Base-by-base conservation (phyloP, 805 yeast genomes). In the Hanseniaspora nectarophila region DNA sequence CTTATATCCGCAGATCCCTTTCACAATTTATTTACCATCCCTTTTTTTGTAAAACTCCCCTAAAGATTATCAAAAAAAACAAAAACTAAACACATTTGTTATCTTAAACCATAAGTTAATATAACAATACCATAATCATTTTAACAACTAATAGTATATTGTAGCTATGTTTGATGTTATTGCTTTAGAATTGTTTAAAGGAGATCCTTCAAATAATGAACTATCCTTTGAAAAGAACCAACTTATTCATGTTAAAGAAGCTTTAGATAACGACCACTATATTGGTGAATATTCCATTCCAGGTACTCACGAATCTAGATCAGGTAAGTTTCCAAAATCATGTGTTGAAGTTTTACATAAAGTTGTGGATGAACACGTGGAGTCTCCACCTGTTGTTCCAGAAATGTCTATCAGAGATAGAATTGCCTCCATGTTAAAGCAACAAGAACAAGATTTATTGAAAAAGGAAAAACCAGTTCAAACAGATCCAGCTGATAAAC, bases 261-360 rank as follows among this genome's bases (percentile, higher is more conserved):
- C 85, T 50, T 95, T 87, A 58, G 97, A 90, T 64, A 95, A 81
- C 6, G 95, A 89, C 56, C 92, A 97, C 97, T 83, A 77, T 62
- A 70, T 75, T 37, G 98, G 98, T 3, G 68, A 72, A 4, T 83
- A 75, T 59, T 61, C 60, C 3, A 75, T 69, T 55, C 34, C 54
- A 1, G 43, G 33, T 2, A 39, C 52, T 18, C 85, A 85, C 5
- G 61, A 56, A 9, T 40, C 58, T 24, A 66, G 68, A 43, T 66
- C 75, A 20, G 98, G 98, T 7, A 81, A 89, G 70, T 92, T 92
- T 60, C 98, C 98, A 3, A 78, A 76, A 63, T 80, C 78, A 61
- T 90, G 86, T 69, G 97, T 90, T 5, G 77, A 77, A 52, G 26
- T 48, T 4, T 7, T 51, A 10, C 23, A 12, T 7, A 12, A 6